Evolutionary conservation across 1,284 basidiomycete species (phyloP).

Genomic region (Wolfiporia cocos): DNA sequence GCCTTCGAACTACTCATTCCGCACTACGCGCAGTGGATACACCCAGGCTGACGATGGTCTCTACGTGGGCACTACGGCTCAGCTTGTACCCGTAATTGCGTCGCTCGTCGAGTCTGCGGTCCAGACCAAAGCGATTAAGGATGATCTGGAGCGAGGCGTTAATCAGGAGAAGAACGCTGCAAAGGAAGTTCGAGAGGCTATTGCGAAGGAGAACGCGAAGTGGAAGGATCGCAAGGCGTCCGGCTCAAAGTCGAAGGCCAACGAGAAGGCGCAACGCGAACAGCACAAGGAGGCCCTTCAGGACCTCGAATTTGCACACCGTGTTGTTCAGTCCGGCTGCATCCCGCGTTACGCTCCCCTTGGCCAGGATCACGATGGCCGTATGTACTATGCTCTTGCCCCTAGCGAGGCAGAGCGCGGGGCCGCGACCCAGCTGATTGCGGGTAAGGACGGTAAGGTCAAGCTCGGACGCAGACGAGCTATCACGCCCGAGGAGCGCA

Average conservation of each 20-base stretch:
- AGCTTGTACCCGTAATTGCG: constrained; percentile 58
- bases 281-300: constrained; percentile 25
- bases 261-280: constrained; percentile 27
- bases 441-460: constrained; percentile 21
- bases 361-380: constrained; percentile 31
- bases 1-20: constrained; percentile 29
- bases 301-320: constrained; percentile 26
- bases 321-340: constrained; percentile 19
- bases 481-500: constrained; percentile 40
- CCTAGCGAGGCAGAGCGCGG: constrained; percentile 27
- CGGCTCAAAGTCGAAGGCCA: constrained; percentile 6
- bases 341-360: constrained; percentile 29
- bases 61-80: constrained; percentile 42
- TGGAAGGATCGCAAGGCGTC: constrained; percentile 32
- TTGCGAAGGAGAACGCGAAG: constrained; percentile 38
- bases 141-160: constrained; percentile 50
- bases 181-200: constrained; percentile 43
- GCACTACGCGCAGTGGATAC: constrained; percentile 32
- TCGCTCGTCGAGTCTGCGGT: constrained; percentile 49
- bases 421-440: constrained; percentile 23
- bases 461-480: constrained; percentile 30
- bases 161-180: constrained; percentile 47
- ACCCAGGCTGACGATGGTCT: constrained; percentile 15
- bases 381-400: constrained; percentile 30
- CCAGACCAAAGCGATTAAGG: constrained; percentile 40